phyloP scores from a whole-genome alignment of 2,329 filamentous ascomycete genomes.

The Aspergillus brasiliensis region DNA sequence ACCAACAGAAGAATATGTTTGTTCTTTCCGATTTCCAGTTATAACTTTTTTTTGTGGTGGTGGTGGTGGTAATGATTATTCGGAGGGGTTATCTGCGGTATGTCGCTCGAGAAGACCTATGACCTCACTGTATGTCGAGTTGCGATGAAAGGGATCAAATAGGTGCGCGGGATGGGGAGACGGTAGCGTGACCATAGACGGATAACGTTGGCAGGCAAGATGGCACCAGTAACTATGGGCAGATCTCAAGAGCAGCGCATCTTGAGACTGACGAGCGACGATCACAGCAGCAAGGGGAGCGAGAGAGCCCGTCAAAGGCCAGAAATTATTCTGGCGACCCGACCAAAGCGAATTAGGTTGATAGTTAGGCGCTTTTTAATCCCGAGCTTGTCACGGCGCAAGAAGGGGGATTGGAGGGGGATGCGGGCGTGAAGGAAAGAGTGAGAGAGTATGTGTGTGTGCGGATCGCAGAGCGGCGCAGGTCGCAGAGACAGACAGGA shows the following conservation, averaged over 20 bases:
- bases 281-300: constrained; percentile 11
- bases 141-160: constrained; percentile 13
- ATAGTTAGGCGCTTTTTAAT: constrained; percentile 2
- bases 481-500: constrained; percentile 17
- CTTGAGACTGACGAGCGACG: constrained; percentile 20
- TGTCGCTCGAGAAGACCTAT: constrained; percentile 15
- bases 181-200: constrained; percentile 35
- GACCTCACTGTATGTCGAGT: constrained; percentile 13
- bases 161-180: constrained; percentile 23
- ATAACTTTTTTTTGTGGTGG: no score
- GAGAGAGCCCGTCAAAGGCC: constrained; percentile 7
- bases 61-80: neutral
- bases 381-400: constrained; percentile 1
- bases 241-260: constrained; percentile 32
- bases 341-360: constrained; percentile 12
- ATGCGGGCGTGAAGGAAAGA: no score
- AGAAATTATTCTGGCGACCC: constrained; percentile 12
- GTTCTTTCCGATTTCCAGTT: constrained; percentile 6
- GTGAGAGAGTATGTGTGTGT: neutral
- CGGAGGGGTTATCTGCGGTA: constrained; percentile 10
- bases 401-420: constrained; percentile 6
- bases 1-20: constrained; percentile 8
- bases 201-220: constrained; percentile 36
- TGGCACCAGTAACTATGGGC: constrained; percentile 25
- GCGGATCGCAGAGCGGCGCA: constrained; percentile 22